Base-by-base conservation (phyloP, 1,284 basidiomycete species). In the Bjerkandera adusta region DNA sequence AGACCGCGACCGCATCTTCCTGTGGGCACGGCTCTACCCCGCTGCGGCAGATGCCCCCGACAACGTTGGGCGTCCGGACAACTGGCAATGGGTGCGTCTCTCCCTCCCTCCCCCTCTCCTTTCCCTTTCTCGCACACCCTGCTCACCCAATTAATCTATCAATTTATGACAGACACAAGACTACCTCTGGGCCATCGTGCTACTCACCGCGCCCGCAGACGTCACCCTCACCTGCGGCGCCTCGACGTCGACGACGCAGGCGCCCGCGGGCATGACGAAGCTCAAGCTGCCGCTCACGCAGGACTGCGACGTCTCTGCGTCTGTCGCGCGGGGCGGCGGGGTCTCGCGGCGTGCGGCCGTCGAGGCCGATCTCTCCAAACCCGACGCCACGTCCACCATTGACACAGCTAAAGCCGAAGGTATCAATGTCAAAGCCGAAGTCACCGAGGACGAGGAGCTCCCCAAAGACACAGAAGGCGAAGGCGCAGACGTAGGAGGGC, bases 11-110 rank as follows among this genome's bases (percentile, higher is more conserved):
- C 30, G 41, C 22, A 74, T 85, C 50, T 77, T 78, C 63, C 72
- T 82, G 55, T 85, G 79, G 75, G 71, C 73, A 16, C 60, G 79
- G 39, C 73, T 78, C 12, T 76, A 76, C 49, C 68, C 75, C 13
- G 68, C 67, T 33, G 78, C 75, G 4, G 56, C 54, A 13, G 59
- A 62, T 5, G 45, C 59, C 2, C 52, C 61, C 8, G 64, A 65
- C 51, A 30, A 53, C 7, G 59, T 72, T n/a, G 65, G 61, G 1
- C 64, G 59, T 36, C 74, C 74, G 5, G 49, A 46, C 1, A 62
- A 70, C 51, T 61, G 48, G 33, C 54, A 67, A 39, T 63, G 62
- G 58, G 68, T 70, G 47, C 26, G 66, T 52, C 4, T 10, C 1
- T 6, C 16, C 3, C 33, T 30, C 22, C 21, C n/a, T 32, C 13